Evolutionary conservation across 2,329 filamentous ascomycete species (phyloP).

Genomic region (Fusarium algeriense): DNA sequence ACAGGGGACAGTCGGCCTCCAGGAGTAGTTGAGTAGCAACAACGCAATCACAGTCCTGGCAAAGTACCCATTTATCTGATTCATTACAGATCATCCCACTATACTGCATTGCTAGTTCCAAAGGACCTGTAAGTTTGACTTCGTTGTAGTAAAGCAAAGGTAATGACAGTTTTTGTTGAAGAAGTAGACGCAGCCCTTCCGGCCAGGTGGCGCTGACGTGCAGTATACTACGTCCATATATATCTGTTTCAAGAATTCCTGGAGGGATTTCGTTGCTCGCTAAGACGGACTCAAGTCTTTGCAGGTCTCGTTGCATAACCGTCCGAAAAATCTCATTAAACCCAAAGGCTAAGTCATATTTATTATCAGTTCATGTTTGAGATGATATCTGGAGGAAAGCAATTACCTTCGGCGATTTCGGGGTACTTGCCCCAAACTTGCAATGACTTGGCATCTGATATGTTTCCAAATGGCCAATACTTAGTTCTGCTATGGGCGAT

Average conservation of each 20-base stretch:
- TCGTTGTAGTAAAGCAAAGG: not conserved
- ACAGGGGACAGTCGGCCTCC: not conserved
- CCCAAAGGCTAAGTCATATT: accelerated
- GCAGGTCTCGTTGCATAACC: not conserved
- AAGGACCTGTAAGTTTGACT: accelerated
- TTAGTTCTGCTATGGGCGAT: too few relatives aligned
- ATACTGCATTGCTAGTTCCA: not conserved
- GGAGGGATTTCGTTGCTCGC: accelerated
- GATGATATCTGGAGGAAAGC: accelerated
- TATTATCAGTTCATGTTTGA: not conserved
- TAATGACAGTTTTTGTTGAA: not conserved
- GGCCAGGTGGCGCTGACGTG: not conserved
- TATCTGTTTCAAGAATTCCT: not conserved
- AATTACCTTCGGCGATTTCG: not conserved
- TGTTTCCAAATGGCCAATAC: too few relatives aligned
- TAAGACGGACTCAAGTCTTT: not conserved
- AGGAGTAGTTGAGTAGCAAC: not conserved
- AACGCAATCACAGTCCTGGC: not conserved
- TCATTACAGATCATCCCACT: not conserved
- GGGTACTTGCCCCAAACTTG: not conserved
- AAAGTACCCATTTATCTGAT: not conserved
- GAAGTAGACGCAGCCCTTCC: not conserved
- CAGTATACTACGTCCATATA: not conserved
- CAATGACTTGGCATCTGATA: not conserved
- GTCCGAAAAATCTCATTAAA: not conserved